Conservation (phyloP, 495 filamentous ascomycete genomes). For the Tetracladium marchalianum region DNA sequence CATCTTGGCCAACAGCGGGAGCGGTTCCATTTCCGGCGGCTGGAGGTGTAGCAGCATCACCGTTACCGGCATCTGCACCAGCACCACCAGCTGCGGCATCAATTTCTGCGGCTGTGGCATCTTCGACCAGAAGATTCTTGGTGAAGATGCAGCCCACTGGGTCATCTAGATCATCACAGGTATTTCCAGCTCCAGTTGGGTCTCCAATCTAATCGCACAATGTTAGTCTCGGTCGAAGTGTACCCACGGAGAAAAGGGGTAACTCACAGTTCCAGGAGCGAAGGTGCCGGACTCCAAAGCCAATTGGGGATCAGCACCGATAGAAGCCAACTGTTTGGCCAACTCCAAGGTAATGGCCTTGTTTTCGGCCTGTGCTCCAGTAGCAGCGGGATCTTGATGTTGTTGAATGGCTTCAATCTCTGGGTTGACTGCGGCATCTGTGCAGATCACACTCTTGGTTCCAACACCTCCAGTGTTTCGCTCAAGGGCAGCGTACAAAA, state of each 20-base stretch:
- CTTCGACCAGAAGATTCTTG: slow-evolving; percentile 47
- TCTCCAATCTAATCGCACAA: slow-evolving; percentile 31
- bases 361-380: slow-evolving; percentile 38
- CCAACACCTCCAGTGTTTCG: slow-evolving; percentile 52
- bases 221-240: slow-evolving; percentile 9
- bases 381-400: slow-evolving; percentile 53
- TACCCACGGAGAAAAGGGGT: background rate
- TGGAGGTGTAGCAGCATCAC: background rate
- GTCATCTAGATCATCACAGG: slow-evolving; percentile 43
- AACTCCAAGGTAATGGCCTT: slow-evolving; percentile 44
- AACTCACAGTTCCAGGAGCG: slow-evolving; percentile 41
- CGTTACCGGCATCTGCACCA: slow-evolving; percentile 8
- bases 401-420: slow-evolving; percentile 56
- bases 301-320: slow-evolving; percentile 47
- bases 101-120: slow-evolving; percentile 47
- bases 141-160: slow-evolving; percentile 52
- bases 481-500: slow-evolving; percentile 54
- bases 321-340: slow-evolving; percentile 41
- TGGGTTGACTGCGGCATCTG: slow-evolving; percentile 50
- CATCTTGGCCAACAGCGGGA: background rate
- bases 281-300: slow-evolving; percentile 50
- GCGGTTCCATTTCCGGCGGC: background rate
- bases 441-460: slow-evolving; percentile 40
- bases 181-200: slow-evolving; percentile 45
- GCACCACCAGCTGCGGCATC: slow-evolving; percentile 35